Base-by-base conservation (phyloP, 805 yeast genomes). In the Allodekkera sacchari region DNA sequence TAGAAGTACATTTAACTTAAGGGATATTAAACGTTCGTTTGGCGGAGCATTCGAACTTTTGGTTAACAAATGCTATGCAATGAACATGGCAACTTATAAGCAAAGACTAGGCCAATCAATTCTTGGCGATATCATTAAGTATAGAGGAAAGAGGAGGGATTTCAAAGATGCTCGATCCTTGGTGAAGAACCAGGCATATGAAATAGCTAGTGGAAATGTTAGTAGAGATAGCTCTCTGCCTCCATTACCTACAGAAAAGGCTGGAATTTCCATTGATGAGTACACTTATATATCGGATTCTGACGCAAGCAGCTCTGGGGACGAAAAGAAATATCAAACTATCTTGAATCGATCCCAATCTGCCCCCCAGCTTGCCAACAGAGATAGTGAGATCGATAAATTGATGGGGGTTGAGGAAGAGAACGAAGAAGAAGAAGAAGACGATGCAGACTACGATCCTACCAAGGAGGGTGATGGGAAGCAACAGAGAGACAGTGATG, bases 11-110 rank as follows among this genome's bases (percentile, higher is more conserved):
- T 84, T 76, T 59, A 87, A 87, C 52, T 61, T 84, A 25, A 58
- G 84, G 23, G 83, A 79, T 45, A 68, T 89, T 35, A 83, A 82
- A 49, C 77, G 84, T 44, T 84, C 95, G 0, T 87, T 89, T 59
- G 77, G 79, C 12, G 95, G 95, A 25, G 95, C 96, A 0, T 87
- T 67, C 59, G 92, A 83, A 48, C 51, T 85, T 33, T 59, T 87
- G 22, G 71, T 77, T 0, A 80, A 78, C 43, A 73, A 76, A 42
- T 83, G 95, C 50, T 84, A 78, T 53, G 83, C 75, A 27, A 59
- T 85, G 56, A 71, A 83, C 44, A 55, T 59, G 10, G 74, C 84
- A 0, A 62, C 83, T 0, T 80, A 77, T 47, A 78, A 73, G 45
- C 66, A 71, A 33, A 60, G 95, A 37, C 44, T 75, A 6, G 88